These are phyloP conservation scores for Penicillium robsamsonii DNA, from an alignment of 495 filamentous ascomycete genomes.

Conservation along the genomic window DNA sequence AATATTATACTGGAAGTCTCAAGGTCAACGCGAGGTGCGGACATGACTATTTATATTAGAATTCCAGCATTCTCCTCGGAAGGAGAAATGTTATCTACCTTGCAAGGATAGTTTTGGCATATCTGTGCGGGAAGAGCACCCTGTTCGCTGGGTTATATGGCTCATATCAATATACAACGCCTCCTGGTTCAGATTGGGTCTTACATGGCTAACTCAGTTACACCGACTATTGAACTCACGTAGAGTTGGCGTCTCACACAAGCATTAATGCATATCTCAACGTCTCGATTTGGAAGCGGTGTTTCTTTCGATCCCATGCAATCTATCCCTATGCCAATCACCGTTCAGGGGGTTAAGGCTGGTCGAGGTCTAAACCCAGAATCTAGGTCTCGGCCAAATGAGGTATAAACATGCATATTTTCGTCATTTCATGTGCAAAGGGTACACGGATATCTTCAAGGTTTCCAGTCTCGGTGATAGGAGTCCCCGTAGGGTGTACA, in stretches of 20 bases:
- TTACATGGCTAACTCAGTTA: not conserved
- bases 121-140: not conserved
- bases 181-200: not conserved
- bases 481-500: not conserved
- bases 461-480: not conserved
- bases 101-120: not conserved
- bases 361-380: too few relatives aligned
- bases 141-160: constrained; percentile 9
- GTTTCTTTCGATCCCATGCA: not conserved
- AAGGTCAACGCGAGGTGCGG: not conserved
- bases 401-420: too few relatives aligned
- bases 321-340: not conserved
- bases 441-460: not conserved
- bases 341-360: too few relatives aligned
- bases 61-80: not conserved
- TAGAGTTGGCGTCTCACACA: not conserved
- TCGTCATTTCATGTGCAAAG: too few relatives aligned
- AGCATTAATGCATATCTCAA: not conserved
- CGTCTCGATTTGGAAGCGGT: not conserved
- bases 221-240: not conserved
- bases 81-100: not conserved
- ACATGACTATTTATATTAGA: not conserved
- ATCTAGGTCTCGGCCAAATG: too few relatives aligned
- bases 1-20: not conserved
- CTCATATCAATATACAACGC: not conserved